Base-by-base conservation (phyloP, 768 basidiomycete genomes). In the Podaxis sp. region DNA sequence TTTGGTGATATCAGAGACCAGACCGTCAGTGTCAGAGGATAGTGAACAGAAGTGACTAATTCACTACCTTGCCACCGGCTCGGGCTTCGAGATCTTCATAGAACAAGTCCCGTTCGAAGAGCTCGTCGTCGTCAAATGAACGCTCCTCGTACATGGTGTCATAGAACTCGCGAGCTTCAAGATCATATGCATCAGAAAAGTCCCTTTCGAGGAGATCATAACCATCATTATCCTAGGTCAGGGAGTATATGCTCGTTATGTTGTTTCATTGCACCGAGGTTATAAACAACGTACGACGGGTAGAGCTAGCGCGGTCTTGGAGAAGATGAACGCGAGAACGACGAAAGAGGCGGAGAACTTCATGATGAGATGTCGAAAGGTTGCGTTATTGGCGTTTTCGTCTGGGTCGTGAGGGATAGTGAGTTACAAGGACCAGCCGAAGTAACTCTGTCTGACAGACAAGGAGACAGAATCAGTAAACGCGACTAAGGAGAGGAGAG, bases 261-360 rank as follows among this genome's bases (percentile, higher is more conserved):
- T 4, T 19, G 9, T 3, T 11, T 22, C 9, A 22, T 22, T 17
- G 33, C 2, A 15, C 11, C 8, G 37, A 55, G 41, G 41, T 17
- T 15, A 17, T 0, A 4, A 17, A 4, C 8, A 13, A 25, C 57
- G 51, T 59, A 59, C 57, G 19, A 40, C 49, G 2, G 57, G 57
- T 13, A 59, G 27, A 11, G 47, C 49, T 9, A 58, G 13, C 17
- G 57, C n/a, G 27, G 29, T 58, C 46, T 51, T 50, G 33, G 47
- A 15, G 37, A 59, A 17, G 15, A 25, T 13, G 33, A 51, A 38
- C 13, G 47, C 47, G 29, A 59, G 46, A 11, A 51, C 36, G 6
- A 59, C 47, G 36, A 51, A 37, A 19, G 49, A 38, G n/a, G 29
- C 24, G n/a, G 57, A 50, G 37, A 51, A 59, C 36, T 59, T 59